Evolutionary conservation across 441 rosid genomes (phyloP), one percentile per base, ranked within the genome.

Genomic region (Kokia cookei): DNA sequence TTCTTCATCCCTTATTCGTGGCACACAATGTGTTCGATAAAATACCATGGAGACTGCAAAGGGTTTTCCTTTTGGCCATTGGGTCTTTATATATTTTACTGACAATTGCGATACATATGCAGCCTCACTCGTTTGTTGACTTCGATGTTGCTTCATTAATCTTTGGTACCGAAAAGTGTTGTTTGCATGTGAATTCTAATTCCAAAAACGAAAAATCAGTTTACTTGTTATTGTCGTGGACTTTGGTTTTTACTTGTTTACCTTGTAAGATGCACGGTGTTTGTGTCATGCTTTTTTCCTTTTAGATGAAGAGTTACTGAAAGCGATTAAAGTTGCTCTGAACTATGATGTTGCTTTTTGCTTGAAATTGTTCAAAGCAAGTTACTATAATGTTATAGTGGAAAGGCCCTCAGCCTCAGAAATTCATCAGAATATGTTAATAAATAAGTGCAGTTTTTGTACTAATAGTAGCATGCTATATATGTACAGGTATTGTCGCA

Each of bases 401-500:
- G 10, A 40, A 40, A 40, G 43, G 43, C 2, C 43, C 43, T 40
- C 43, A 40, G 43, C 43, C 43, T 40, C 43, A 7, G 43, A 40
- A 40, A 40, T 11, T 12, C 54, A 47, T 45, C 48, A 35, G 69
- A 58, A 75, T 12, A 4, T 73, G 74, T 51, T 73, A 57, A 7
- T 22, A 22, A 42, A 19, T 19, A 55, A 32, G 51, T 54, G 35
- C 27, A 61, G 61, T 57, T 22, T 57, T 24, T 24, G 61, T 24
- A 48, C 51, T 79, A 65, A 69, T 60, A 29, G 68, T 79, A 60
- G 42, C 69, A 12, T 76, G 62, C 66, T 84, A 35, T 75, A 54
- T 24, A 24, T 63, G 63, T 60, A 32, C 86, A 93, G 97, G 91
- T 86, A 50, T 74, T 91, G 64, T 83, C 88, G 17, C 86, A 58